These are phyloP conservation scores for Leccinum subgranulosum DNA, from an alignment of 768 basidiomycete species.

Conservation along the genomic window DNA sequence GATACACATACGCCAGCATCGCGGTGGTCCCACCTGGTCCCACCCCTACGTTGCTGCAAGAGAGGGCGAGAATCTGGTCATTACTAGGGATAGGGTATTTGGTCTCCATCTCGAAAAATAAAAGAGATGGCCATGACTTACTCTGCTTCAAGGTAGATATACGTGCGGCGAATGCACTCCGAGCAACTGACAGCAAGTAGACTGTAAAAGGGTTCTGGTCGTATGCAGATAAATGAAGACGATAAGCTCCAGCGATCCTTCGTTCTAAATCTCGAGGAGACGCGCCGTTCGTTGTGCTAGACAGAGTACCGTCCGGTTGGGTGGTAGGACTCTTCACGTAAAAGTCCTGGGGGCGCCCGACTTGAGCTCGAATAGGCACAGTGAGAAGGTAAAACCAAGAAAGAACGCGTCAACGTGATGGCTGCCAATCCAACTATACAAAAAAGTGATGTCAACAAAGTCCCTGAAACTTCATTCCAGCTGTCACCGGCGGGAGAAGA, in stretches of 20 bases:
- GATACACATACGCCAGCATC: constrained; percentile 68
- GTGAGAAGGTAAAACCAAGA: constrained; percentile 18
- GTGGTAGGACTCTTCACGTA: constrained; percentile 20
- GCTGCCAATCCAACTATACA: constrained; percentile 17
- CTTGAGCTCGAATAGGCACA: constrained; percentile 13
- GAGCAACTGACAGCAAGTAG: constrained; percentile 15
- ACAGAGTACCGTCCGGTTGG: constrained; percentile 11
- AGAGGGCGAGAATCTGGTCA: constrained; percentile 55
- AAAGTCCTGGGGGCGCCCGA: constrained; percentile 9
- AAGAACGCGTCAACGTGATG: constrained; percentile 21
- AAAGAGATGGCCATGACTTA: constrained; percentile 15
- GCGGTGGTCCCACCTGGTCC: constrained; percentile 79
- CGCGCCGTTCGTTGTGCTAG: constrained; percentile 12
- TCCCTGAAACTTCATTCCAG: constrained; percentile 21
- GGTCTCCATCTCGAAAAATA: constrained; percentile 26
- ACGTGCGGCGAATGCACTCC: constrained; percentile 14
- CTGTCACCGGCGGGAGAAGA: constrained; percentile 27
- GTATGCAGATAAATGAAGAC: constrained; percentile 18
- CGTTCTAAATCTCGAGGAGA: constrained; percentile 14
- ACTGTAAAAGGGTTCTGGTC: constrained; percentile 11
- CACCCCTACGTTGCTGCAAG: constrained; percentile 72
- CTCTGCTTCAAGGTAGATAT: constrained; percentile 23
- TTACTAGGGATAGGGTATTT: constrained; percentile 33
- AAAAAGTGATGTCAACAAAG: constrained; percentile 20
- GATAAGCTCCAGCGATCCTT: constrained; percentile 26